These are phyloP conservation scores for Eucalyptus sp. DNA, from an alignment of 345 rosid species.

Conservation along the genomic window DNA sequence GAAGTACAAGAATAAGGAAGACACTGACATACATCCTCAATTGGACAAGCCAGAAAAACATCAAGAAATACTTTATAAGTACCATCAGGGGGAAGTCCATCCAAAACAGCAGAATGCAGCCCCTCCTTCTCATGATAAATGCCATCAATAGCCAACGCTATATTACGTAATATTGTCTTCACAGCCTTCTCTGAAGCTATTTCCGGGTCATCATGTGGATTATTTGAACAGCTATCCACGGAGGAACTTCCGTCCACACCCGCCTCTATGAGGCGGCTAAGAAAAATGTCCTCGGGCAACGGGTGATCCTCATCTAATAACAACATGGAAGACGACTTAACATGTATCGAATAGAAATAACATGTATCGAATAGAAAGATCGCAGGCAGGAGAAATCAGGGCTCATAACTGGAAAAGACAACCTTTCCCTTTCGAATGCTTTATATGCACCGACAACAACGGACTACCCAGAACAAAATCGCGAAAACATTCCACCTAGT, in stretches of 20 bases:
- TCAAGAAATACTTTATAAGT: not conserved
- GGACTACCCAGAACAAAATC: slow-evolving; percentile 6
- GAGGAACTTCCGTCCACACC: slow-evolving; percentile 92
- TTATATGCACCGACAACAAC: slow-evolving; percentile 31
- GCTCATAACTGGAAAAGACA: not conserved
- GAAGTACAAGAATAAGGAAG: not conserved
- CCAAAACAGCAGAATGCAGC: slow-evolving; percentile 35
- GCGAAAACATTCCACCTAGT: not conserved
- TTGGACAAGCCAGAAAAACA: not conserved
- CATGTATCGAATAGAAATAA: not conserved
- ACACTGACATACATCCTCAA: not conserved
- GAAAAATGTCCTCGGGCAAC: slow-evolving; percentile 42
- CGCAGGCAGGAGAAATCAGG: not conserved
- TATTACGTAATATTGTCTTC: slow-evolving; percentile 27
- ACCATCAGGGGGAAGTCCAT: slow-evolving; percentile 41
- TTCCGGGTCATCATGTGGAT: slow-evolving; percentile 29
- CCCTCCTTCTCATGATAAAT: slow-evolving; percentile 57
- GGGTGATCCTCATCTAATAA: slow-evolving; percentile 35
- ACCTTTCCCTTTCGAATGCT: not conserved
- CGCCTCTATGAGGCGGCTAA: slow-evolving; percentile 58
- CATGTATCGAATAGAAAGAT: not conserved
- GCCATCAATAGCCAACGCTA: slow-evolving; percentile 39
- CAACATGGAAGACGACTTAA: slow-evolving; percentile 5
- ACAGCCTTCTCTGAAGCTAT: slow-evolving; percentile 19
- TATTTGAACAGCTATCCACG: slow-evolving; percentile 20